Percentiles rank a stretch among this genome's conserved stretches.
These are phyloP conservation scores for Euphrasia confusa DNA, from an alignment of 257 asterid genomes.

Conservation along the genomic window DNA sequence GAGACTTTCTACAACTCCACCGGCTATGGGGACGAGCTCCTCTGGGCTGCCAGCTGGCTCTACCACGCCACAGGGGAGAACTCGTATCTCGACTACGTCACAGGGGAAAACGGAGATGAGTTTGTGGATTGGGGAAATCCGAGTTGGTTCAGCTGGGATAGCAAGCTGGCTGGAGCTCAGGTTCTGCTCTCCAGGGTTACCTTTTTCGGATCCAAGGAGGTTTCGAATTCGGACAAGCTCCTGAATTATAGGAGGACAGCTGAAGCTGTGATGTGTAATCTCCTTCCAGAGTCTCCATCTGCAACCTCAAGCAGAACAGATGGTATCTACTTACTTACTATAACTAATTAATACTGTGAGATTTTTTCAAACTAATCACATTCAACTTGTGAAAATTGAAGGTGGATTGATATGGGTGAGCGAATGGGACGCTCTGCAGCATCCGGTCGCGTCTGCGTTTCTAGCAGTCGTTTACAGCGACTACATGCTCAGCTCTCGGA, in stretches of 20 bases:
- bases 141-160: slow-evolving; percentile 97
- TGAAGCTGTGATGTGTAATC: slow-evolving; percentile 86
- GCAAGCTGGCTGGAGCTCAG: slow-evolving; percentile 81
- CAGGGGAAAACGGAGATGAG: slow-evolving; percentile 49
- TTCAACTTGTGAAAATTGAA: slow-evolving; percentile 27
- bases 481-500: slow-evolving; percentile 70
- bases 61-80: slow-evolving; percentile 75
- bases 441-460: slow-evolving; percentile 81
- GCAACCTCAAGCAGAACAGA: slow-evolving; percentile 73
- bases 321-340: slow-evolving; percentile 27
- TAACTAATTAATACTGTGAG: neutral
- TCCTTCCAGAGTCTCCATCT: slow-evolving; percentile 71
- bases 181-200: slow-evolving; percentile 73
- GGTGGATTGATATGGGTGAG: slow-evolving; percentile 84
- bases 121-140: slow-evolving; percentile 70
- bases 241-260: slow-evolving; percentile 61
- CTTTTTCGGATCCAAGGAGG: slow-evolving; percentile 56
- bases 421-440: slow-evolving; percentile 86
- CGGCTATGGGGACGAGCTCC: slow-evolving; percentile 86
- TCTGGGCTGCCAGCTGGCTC: slow-evolving; percentile 98
- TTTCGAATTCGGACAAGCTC: slow-evolving; percentile 37
- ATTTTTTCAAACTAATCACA: neutral
- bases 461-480: slow-evolving; percentile 69
- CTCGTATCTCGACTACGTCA: slow-evolving; percentile 49
- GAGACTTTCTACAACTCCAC: slow-evolving; percentile 68